These are phyloP conservation scores for Strobilomyces confusus DNA, from an alignment of 768 basidiomycete genomes.

Conservation along the genomic window DNA sequence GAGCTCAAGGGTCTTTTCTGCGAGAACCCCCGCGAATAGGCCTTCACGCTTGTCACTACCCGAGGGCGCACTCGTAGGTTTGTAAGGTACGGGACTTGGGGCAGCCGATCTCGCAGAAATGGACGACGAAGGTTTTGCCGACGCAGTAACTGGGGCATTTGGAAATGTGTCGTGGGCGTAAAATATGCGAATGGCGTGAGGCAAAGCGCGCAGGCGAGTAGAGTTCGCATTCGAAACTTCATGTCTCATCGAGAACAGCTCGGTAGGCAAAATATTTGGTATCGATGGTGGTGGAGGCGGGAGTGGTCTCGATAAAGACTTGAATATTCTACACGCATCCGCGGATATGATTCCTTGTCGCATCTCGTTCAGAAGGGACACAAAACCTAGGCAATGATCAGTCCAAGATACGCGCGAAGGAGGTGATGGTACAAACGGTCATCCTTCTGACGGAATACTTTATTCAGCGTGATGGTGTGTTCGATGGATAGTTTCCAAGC, in stretches of 20 bases:
- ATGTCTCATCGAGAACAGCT: constrained; percentile 60
- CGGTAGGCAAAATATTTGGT: constrained; percentile 43
- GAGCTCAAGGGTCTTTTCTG: constrained; percentile 49
- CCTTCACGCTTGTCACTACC: constrained; percentile 42
- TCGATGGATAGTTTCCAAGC: constrained; percentile 43
- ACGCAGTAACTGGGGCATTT: not conserved
- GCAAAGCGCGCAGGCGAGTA: constrained; percentile 47
- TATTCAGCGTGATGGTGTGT: constrained; percentile 58
- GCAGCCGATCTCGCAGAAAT: not conserved
- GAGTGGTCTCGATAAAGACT: constrained; percentile 35
- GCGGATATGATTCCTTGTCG: constrained; percentile 54
- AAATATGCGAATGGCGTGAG: constrained; percentile 41
- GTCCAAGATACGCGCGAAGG: not conserved
- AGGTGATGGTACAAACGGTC: constrained; percentile 39
- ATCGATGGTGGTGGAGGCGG: constrained; percentile 21
- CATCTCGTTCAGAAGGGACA: constrained; percentile 74
- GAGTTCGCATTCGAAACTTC: constrained; percentile 68
- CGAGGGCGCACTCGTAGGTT: constrained; percentile 13
- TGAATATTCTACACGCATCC: constrained; percentile 46
- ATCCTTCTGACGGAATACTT: constrained; percentile 77
- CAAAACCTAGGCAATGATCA: constrained; percentile 44
- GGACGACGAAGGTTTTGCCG: constrained; percentile 4
- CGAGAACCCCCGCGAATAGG: constrained; percentile 59
- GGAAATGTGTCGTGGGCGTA: constrained; percentile 47
- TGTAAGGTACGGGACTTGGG: constrained; percentile 29